These are phyloP conservation scores for Saprolegnia diclina DNA, from an alignment of 352 stramenopile genomes.

Conservation along the genomic window DNA sequence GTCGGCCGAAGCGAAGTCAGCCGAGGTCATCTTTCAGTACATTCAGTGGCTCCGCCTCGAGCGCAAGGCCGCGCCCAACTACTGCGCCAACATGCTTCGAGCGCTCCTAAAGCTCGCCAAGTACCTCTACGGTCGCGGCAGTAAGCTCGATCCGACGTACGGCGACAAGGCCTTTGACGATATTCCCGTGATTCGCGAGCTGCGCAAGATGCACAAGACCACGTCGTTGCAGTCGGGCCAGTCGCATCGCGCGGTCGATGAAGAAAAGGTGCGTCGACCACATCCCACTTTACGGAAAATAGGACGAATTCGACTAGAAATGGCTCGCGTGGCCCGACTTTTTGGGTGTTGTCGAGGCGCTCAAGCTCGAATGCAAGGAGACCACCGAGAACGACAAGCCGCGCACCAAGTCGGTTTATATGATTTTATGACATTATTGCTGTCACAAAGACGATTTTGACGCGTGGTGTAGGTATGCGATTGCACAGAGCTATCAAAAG, in stretches of 20 bases:
- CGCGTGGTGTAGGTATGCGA: constrained; percentile 29
- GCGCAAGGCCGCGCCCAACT: constrained; percentile 44
- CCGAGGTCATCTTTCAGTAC: constrained; percentile 45
- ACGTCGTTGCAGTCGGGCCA: constrained; percentile 41
- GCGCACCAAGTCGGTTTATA: constrained; percentile 4
- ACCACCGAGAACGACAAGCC: constrained; percentile 23
- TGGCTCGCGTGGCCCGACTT: constrained; percentile 63
- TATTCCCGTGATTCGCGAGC: constrained; percentile 48
- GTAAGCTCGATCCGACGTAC: constrained; percentile 28
- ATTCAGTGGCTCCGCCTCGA: constrained; percentile 44
- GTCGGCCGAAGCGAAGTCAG: constrained; percentile 42
- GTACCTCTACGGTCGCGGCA: constrained; percentile 46
- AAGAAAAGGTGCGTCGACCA: constrained; percentile 31
- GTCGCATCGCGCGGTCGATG: constrained; percentile 44
- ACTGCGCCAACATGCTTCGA: constrained; percentile 64
- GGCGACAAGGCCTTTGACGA: constrained; percentile 40
- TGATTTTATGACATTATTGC: not conserved
- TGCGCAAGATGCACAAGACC: constrained; percentile 52
- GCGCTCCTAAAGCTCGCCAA: constrained; percentile 61
- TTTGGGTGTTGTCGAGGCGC: constrained; percentile 38
- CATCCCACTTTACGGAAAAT: not conserved
- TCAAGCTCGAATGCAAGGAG: constrained; percentile 38
- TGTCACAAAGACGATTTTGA: not conserved
- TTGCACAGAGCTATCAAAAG: constrained; percentile 46
- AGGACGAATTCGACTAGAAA: constrained; percentile 30